Conservation (phyloP, 257 asterid species). For the Nicotiana sylvestris region DNA sequence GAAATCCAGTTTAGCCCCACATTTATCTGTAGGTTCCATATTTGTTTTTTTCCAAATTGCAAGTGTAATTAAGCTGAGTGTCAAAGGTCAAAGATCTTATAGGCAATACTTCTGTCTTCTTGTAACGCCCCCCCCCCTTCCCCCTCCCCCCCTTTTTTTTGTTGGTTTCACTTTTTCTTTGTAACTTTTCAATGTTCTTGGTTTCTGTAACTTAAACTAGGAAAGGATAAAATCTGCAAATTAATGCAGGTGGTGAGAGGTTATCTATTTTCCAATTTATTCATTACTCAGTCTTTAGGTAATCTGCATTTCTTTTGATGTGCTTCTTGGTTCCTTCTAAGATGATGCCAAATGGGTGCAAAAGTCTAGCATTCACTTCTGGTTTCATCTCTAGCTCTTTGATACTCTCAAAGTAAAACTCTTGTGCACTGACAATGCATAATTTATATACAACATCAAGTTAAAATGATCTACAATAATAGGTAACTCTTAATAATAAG, state of each 20-base stretch:
- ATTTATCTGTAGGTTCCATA: not conserved
- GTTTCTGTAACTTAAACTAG: not conserved
- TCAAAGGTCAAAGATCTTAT: not conserved
- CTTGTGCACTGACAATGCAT: too few species aligned
- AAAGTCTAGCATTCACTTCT: too few species aligned
- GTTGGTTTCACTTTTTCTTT: too few species aligned
- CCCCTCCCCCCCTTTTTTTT: not conserved
- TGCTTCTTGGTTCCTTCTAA: too few species aligned
- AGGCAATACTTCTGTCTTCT: not conserved
- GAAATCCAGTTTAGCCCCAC: not conserved
- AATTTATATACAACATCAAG: too few species aligned
- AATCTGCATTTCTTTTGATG: too few species aligned
- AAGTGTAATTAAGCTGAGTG: slow-evolving; percentile 5
- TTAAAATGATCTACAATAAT: too few species aligned
- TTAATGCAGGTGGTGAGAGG: not conserved
- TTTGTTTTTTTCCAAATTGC: not conserved
- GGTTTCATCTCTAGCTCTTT: too few species aligned
- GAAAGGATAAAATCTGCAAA: not conserved
- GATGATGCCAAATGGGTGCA: too few species aligned
- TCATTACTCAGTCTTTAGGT: not conserved
- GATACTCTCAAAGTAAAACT: too few species aligned
- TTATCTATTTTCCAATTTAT: not conserved
- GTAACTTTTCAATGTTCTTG: not conserved
- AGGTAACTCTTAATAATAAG: too few species aligned
- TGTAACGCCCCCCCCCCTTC: not conserved